phyloP scores from a whole-genome alignment of 2,329 filamentous ascomycete species.

The Acrocalymma vagum region DNA sequence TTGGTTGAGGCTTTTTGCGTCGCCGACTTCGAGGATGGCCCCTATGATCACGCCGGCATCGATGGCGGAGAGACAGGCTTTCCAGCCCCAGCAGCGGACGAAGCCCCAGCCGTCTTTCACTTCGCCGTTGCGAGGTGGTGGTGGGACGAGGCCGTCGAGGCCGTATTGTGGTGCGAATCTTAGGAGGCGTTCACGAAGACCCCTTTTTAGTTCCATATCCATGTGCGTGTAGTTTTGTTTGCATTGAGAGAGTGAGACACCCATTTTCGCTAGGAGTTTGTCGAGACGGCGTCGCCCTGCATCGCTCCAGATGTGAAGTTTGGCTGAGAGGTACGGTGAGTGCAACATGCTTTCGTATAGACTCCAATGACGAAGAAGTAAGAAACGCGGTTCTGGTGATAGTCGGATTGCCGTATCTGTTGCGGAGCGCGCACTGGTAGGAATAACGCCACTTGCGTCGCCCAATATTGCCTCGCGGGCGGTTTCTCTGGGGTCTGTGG shows the following conservation, averaged over 20 bases:
- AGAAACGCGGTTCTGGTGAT: conserved; percentile 91
- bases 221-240: conserved; percentile 97
- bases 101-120: conserved; percentile 96
- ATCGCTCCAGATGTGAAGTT: conserved; percentile 94
- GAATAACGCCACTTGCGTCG: conserved; percentile 82
- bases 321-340: conserved; percentile 90
- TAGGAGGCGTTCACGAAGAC: conserved; percentile 82
- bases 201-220: conserved; percentile 95
- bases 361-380: conserved; percentile 95
- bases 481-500: conserved; percentile 63
- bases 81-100: conserved; percentile 97
- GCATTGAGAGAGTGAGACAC: conserved; percentile 90
- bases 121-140: conserved; percentile 67
- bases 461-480: conserved; percentile 68
- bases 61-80: conserved; percentile 89
- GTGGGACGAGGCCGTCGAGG: conserved; percentile 89
- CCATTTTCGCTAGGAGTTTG: conserved; percentile 97
- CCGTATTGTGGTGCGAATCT: conserved; percentile 95
- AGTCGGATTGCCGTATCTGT: conserved; percentile 92
- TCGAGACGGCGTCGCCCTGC: conserved; percentile 86
- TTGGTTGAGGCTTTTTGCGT: conserved; percentile 56
- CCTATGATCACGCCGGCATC: conserved; percentile 94
- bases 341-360: conserved; percentile 99
- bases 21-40: conserved; percentile 89
- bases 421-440: conserved; percentile 85